Evolutionary conservation across 306 rosid species (phyloP).

Genomic region (Trifolium fragiferum): DNA sequence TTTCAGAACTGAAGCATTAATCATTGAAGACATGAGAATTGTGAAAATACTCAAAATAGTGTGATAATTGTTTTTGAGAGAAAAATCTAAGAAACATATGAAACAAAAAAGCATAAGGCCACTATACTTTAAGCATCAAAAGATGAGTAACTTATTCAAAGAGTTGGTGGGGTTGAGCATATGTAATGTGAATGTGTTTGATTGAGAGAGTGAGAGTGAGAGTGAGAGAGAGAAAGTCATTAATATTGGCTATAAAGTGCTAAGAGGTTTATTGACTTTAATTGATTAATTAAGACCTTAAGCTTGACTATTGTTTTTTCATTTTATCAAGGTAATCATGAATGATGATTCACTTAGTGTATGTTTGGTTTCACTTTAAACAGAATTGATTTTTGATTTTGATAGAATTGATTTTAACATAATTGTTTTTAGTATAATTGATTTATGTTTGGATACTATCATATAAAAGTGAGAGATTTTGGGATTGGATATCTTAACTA

Average conservation of each 20-base stretch:
- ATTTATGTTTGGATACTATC: too few relatives aligned
- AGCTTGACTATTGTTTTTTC: slow-evolving; percentile 48
- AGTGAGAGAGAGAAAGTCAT: background rate
- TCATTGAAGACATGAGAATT: slow-evolving; percentile 49
- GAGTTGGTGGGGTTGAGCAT: slow-evolving; percentile 53
- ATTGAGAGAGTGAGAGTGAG: background rate
- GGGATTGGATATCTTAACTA: too few relatives aligned
- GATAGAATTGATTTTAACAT: too few relatives aligned
- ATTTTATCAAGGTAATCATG: slow-evolving; percentile 32
- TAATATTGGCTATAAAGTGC: slow-evolving; percentile 40
- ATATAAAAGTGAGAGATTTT: too few relatives aligned
- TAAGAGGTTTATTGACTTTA: slow-evolving; percentile 19
- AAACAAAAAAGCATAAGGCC: slow-evolving; percentile 49
- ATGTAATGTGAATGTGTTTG: slow-evolving; percentile 11
- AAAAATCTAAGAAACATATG: slow-evolving; percentile 43
- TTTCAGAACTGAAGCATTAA: slow-evolving; percentile 41
- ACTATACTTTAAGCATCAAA: slow-evolving; percentile 42
- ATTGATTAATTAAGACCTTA: slow-evolving; percentile 20
- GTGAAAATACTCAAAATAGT: slow-evolving; percentile 43
- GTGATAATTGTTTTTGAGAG: slow-evolving; percentile 41
- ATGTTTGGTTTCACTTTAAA: too few relatives aligned
- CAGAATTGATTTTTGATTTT: too few relatives aligned
- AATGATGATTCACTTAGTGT: slow-evolving; percentile 44
- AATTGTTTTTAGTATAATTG: too few relatives aligned
- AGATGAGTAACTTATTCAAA: slow-evolving; percentile 42